These are phyloP conservation scores for Metschnikowia amazonensis DNA, from an alignment of 805 yeast genomes.

Conservation along the genomic window DNA sequence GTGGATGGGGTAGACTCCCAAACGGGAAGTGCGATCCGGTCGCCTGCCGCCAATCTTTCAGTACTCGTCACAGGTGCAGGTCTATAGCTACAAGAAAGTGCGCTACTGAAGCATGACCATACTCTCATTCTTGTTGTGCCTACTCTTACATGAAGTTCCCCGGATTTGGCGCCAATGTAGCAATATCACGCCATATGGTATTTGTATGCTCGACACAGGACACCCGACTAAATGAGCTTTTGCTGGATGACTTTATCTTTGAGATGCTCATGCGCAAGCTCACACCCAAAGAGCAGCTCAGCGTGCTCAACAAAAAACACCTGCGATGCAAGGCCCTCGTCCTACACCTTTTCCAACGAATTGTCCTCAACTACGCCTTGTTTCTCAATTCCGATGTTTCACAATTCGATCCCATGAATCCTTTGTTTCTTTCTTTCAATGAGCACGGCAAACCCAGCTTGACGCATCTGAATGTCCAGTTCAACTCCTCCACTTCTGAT, in stretches of 20 bases:
- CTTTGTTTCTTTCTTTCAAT: slow-evolving; percentile 29
- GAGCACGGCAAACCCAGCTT: slow-evolving; percentile 55
- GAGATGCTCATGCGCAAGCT: slow-evolving; percentile 48
- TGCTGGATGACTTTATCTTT: slow-evolving; percentile 38
- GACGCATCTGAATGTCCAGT: slow-evolving; percentile 33
- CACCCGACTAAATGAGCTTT: slow-evolving; percentile 2
- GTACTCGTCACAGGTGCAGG: not conserved
- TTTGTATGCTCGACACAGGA: slow-evolving; percentile 16
- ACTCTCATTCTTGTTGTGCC: not conserved
- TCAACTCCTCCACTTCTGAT: slow-evolving; percentile 60
- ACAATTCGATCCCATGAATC: slow-evolving; percentile 18
- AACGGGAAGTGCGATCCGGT: slow-evolving; percentile 4
- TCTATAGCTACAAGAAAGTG: not conserved
- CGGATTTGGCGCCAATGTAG: not conserved
- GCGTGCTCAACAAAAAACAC: slow-evolving; percentile 39
- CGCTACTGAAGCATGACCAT: not conserved
- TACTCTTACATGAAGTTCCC: not conserved
- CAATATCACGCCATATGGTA: not conserved
- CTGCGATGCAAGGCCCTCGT: slow-evolving; percentile 34
- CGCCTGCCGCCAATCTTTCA: not conserved
- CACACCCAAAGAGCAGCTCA: slow-evolving; percentile 39
- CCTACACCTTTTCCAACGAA: slow-evolving; percentile 43
- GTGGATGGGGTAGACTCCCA: not conserved
- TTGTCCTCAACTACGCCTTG: slow-evolving; percentile 36
- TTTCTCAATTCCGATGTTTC: slow-evolving; percentile 11